Evolutionary conservation across 2,329 filamentous ascomycete genomes (phyloP).

Genomic region (Cercospora sesami): DNA sequence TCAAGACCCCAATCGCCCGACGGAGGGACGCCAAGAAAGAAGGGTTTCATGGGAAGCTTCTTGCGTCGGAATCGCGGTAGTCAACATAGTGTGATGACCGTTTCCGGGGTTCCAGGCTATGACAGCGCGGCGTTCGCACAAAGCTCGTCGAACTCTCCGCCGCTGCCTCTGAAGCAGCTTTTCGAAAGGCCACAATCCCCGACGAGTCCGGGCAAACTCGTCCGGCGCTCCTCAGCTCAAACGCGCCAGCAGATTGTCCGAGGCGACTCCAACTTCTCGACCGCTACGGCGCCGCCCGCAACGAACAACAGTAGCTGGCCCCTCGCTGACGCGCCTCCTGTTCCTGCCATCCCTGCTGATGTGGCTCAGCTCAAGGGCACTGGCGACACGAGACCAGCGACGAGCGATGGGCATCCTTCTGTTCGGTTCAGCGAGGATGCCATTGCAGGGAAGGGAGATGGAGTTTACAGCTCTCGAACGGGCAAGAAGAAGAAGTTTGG

Average conservation of each 20-base stretch:
- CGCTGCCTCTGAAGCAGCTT: slow-evolving; percentile 35
- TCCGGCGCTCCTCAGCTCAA: slow-evolving; percentile 33
- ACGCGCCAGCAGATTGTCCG: slow-evolving; percentile 22
- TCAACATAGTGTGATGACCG: slow-evolving; percentile 28
- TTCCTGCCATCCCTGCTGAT: slow-evolving; percentile 28
- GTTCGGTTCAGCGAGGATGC: slow-evolving; percentile 21
- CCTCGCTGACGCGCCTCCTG: slow-evolving; percentile 38
- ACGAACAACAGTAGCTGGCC: slow-evolving; percentile 47
- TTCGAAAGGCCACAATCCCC: slow-evolving; percentile 56
- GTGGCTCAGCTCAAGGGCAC: slow-evolving; percentile 12
- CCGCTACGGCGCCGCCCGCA: slow-evolving; percentile 34
- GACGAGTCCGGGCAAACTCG: slow-evolving; percentile 40
- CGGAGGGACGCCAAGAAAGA: slow-evolving; percentile 28
- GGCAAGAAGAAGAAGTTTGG: slow-evolving; percentile 67
- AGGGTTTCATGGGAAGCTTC: slow-evolving; percentile 39
- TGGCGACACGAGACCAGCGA: slow-evolving; percentile 33
- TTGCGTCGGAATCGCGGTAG: slow-evolving; percentile 39
- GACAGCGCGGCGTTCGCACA: slow-evolving; percentile 6
- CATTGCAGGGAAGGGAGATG: slow-evolving; percentile 30
- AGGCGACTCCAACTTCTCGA: slow-evolving; percentile 31
- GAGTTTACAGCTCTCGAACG: slow-evolving; percentile 38
- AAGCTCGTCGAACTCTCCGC: slow-evolving; percentile 9
- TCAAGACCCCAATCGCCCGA: slow-evolving; percentile 48
- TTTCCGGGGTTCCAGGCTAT: slow-evolving; percentile 15
- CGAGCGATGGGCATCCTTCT: slow-evolving; percentile 36